Evolutionary conservation across 2,329 filamentous ascomycete species (phyloP).

Genomic region (Sporothrix curviconia): DNA sequence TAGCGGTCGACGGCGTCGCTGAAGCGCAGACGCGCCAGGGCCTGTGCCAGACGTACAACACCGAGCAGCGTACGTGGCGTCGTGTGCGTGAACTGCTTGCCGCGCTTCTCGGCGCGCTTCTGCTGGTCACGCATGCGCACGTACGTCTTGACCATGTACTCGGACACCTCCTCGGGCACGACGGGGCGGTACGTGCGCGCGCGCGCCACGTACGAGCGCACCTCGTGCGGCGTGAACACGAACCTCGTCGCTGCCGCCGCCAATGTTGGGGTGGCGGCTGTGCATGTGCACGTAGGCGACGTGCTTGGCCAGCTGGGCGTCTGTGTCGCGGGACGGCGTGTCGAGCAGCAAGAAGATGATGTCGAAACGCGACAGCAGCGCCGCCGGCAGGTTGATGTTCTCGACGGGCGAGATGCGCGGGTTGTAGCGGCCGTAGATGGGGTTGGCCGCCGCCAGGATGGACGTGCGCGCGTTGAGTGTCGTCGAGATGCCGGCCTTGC

Average conservation of each 20-base stretch:
- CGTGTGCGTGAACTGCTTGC: constrained; percentile 89
- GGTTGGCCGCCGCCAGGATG: constrained; percentile 93
- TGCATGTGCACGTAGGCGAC: constrained; percentile 97
- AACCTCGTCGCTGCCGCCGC: constrained; percentile 40
- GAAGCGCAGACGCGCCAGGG: constrained; percentile 86
- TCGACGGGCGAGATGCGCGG: constrained; percentile 94
- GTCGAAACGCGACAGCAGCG: constrained; percentile 93
- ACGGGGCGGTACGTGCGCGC: constrained; percentile 83
- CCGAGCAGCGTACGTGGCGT: constrained; percentile 90
- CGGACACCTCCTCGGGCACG: constrained; percentile 77
- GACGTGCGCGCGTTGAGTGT: constrained; percentile 94
- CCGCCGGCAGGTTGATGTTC: constrained; percentile 98
- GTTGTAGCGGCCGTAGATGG: constrained; percentile 96
- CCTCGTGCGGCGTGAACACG: constrained; percentile 88
- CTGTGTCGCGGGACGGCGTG: constrained; percentile 79
- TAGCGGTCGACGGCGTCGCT: constrained; percentile 76
- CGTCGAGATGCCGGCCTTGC: constrained; percentile 63
- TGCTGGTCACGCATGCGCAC: constrained; percentile 90
- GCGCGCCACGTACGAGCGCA: constrained; percentile 91
- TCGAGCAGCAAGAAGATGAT: constrained; percentile 95
- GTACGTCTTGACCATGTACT: constrained; percentile 96
- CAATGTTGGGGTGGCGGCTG: constrained; percentile 78
- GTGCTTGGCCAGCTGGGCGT: constrained; percentile 91
- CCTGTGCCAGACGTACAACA: constrained; percentile 87
- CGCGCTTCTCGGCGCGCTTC: constrained; percentile 81